Percentiles rank a stretch among this genome's conserved stretches.
These are phyloP conservation scores for Metschnikowia noctiluminum DNA, from an alignment of 805 yeast species.

Conservation along the genomic window DNA sequence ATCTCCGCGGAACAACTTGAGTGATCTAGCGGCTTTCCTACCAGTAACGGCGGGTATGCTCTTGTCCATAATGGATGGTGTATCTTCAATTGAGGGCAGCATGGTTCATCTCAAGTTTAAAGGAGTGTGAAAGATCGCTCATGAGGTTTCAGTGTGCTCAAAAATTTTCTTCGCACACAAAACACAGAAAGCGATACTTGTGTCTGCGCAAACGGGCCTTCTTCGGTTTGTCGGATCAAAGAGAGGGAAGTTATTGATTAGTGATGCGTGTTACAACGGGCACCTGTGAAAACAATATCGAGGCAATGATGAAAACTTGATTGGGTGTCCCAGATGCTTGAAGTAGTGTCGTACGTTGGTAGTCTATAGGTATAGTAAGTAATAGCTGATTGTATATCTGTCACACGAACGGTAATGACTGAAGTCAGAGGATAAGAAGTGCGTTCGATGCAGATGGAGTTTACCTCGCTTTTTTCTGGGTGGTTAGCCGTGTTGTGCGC, in stretches of 20 bases:
- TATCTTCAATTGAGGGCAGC: constrained; percentile 5
- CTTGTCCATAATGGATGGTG: constrained; percentile 10
- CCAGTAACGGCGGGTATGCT: constrained; percentile 37
- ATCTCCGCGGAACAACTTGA: constrained; percentile 47
- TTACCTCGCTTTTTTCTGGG: not conserved
- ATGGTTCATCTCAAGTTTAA: constrained; percentile 6
- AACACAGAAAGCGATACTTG: too few relatives aligned
- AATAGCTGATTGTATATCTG: not conserved
- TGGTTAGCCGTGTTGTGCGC: constrained; percentile 9
- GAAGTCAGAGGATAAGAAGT: not conserved
- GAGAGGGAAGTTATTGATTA: too few relatives aligned
- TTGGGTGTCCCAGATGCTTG: too few relatives aligned
- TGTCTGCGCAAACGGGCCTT: too few relatives aligned
- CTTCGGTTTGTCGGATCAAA: too few relatives aligned
- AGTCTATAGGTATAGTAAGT: too few relatives aligned
- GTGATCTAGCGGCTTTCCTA: constrained; percentile 55
- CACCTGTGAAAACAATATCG: too few relatives aligned
- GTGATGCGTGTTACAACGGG: too few relatives aligned
- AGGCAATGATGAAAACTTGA: too few relatives aligned
- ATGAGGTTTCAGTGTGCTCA: not conserved
- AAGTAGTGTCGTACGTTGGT: too few relatives aligned
- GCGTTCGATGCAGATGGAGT: not conserved
- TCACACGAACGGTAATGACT: not conserved
- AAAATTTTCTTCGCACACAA: too few relatives aligned
- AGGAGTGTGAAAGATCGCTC: not conserved